Percentiles rank a stretch among this genome's conserved stretches.
Evolutionary conservation across 441 rosid species (phyloP).

Genomic region (Populus hybrid): DNA sequence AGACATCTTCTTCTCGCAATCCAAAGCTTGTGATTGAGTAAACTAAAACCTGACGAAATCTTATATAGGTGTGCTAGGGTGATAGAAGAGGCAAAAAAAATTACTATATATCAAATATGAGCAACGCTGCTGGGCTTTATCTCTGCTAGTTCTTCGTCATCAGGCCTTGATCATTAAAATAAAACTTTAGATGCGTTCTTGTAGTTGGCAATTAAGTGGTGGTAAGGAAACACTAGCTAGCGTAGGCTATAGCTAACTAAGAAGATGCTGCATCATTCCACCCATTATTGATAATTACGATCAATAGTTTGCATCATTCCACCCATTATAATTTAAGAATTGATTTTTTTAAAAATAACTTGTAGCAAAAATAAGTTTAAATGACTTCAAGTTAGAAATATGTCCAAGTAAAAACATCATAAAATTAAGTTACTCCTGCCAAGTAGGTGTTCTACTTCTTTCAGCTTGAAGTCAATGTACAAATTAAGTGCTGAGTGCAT

Average conservation of each 20-base stretch:
- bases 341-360: no score
- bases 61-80: not conserved
- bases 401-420: no score
- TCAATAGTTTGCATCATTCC: no score
- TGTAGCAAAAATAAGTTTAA: no score
- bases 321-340: no score
- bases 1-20: not conserved
- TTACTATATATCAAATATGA: no score
- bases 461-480: not conserved
- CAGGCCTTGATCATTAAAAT: not conserved
- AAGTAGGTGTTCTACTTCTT: no score
- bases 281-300: not conserved
- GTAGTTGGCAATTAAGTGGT: not conserved
- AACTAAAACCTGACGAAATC: not conserved
- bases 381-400: no score
- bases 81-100: not conserved
- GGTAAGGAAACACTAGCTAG: not conserved
- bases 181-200: not conserved
- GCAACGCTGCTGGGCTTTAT: no score
- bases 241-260: not conserved
- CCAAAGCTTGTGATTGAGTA: not conserved
- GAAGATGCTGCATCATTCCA: not conserved
- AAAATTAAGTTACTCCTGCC: no score
- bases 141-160: no score
- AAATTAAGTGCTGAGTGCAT: not conserved